Percentiles rank a stretch among this genome's conserved stretches.
These are phyloP conservation scores for Arthrobotrys conoides DNA, from an alignment of 2,329 filamentous ascomycete genomes.

Conservation along the genomic window DNA sequence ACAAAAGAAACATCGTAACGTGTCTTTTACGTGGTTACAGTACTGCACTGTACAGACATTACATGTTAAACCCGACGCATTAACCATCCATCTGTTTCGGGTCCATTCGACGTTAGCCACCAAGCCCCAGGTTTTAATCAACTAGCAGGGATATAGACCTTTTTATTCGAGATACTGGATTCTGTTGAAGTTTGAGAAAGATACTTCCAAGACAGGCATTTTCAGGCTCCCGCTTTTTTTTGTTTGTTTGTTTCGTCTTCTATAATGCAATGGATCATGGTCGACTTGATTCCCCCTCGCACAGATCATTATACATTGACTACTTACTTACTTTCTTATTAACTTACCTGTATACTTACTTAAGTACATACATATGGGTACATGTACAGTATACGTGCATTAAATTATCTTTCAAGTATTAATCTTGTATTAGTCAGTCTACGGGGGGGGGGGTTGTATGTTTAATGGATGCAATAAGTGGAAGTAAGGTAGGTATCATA, in stretches of 20 bases:
- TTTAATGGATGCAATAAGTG: not conserved
- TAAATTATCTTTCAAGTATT: not conserved
- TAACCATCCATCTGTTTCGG: constrained; percentile 38
- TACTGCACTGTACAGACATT: too few relatives aligned
- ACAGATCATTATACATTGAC: not conserved
- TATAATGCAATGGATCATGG: not conserved
- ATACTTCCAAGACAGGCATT: constrained; percentile 40
- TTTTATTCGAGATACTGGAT: constrained; percentile 37
- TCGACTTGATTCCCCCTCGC: constrained; percentile 24
- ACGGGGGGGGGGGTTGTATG: constrained; percentile 5
- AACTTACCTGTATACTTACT: not conserved
- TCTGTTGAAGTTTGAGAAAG: constrained; percentile 18
- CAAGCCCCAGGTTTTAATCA: constrained; percentile 53
- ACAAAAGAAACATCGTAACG: constrained; percentile 15
- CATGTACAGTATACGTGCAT: not conserved
- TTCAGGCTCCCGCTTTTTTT: constrained; percentile 57
- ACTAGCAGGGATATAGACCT: constrained; percentile 60
- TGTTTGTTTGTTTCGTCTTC: constrained; percentile 7
- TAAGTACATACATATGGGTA: not conserved
- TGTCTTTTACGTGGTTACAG: constrained; percentile 40
- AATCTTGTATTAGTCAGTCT: constrained; percentile 26
- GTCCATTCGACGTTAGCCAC: constrained; percentile 34
- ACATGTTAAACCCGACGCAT: constrained; percentile 40
- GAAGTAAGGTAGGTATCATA: too few relatives aligned
- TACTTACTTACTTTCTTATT: too few relatives aligned